A percentile compares a stretch with the other conserved stretches of the same genome.
Conservation (phyloP, 129 eudicot genomes). For the Rutidosis leptorrhynchoides region DNA sequence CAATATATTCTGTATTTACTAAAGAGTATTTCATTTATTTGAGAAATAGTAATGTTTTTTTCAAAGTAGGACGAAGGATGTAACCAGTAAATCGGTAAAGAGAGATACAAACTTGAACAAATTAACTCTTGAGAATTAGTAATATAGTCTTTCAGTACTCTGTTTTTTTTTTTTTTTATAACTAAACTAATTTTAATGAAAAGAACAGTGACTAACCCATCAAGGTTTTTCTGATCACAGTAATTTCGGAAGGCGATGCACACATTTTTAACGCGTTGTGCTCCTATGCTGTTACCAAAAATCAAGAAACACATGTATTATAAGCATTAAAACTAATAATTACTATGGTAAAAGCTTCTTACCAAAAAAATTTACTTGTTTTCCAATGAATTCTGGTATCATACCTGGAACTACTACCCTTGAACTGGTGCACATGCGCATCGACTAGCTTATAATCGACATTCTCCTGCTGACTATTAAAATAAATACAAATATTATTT, state of each 20-base stretch:
- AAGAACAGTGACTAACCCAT: slow-evolving; percentile 51
- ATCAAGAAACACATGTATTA: slow-evolving; percentile 22
- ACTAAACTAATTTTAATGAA: background rate
- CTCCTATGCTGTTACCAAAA: slow-evolving; percentile 64
- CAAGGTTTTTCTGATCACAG: slow-evolving; percentile 67
- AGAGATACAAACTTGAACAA: background rate
- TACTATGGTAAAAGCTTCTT: background rate
- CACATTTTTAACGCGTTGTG: slow-evolving; percentile 55
- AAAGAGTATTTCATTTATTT: background rate
- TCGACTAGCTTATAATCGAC: slow-evolving; percentile 77
- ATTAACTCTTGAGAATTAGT: background rate
- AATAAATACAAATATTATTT: background rate
- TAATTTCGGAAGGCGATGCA: slow-evolving; percentile 54
- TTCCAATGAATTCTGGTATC: background rate
- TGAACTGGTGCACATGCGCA: slow-evolving; percentile 86
- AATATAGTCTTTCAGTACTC: background rate
- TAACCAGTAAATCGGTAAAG: background rate
- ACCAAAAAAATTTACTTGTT: background rate
- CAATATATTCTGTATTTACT: background rate
- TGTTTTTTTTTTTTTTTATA: too few relatives aligned
- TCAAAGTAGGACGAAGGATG: background rate
- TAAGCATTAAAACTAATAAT: slow-evolving; percentile 5
- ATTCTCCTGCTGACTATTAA: slow-evolving; percentile 55
- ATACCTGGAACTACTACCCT: slow-evolving; percentile 93
- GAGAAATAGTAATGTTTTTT: background rate